These are phyloP conservation scores for Durio zibethinus DNA, from an alignment of 345 rosid species.

Conservation along the genomic window DNA sequence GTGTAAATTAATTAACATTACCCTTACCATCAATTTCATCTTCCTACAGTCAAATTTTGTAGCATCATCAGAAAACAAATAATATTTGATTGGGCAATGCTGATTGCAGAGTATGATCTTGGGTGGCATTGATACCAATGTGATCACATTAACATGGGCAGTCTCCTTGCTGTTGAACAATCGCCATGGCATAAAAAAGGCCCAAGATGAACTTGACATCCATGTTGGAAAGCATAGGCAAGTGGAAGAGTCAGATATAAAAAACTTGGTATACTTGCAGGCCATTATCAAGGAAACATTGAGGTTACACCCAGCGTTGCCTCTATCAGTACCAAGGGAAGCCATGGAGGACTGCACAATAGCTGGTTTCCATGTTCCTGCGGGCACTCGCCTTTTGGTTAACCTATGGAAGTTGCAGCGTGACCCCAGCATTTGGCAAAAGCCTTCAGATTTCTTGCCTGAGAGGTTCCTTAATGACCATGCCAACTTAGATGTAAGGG, in stretches of 20 bases:
- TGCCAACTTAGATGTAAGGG: slow-evolving; percentile 30
- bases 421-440: slow-evolving; percentile 36
- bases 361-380: slow-evolving; percentile 27
- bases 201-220: slow-evolving; percentile 37
- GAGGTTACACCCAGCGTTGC: slow-evolving; percentile 32
- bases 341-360: slow-evolving; percentile 34
- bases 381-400: slow-evolving; percentile 44
- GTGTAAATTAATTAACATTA: too few species aligned
- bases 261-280: slow-evolving; percentile 31
- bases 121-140: slow-evolving; percentile 46
- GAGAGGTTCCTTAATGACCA: slow-evolving; percentile 47
- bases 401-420: slow-evolving; percentile 57
- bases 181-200: slow-evolving; percentile 24
- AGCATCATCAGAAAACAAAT: too few species aligned
- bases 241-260: slow-evolving; percentile 41
- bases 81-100: too few species aligned
- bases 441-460: slow-evolving; percentile 44
- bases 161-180: slow-evolving; percentile 40
- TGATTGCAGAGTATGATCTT: slow-evolving; percentile 45
- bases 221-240: slow-evolving; percentile 28
- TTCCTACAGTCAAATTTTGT: too few species aligned
- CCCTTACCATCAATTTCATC: too few species aligned
- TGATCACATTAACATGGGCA: slow-evolving; percentile 40
- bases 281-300: slow-evolving; percentile 49
- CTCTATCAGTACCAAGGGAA: slow-evolving; percentile 27